Percentiles rank a stretch among this genome's conserved stretches.
These are phyloP conservation scores for Debaryomyces hansenii DNA, from an alignment of 805 yeast genomes.

Conservation along the genomic window DNA sequence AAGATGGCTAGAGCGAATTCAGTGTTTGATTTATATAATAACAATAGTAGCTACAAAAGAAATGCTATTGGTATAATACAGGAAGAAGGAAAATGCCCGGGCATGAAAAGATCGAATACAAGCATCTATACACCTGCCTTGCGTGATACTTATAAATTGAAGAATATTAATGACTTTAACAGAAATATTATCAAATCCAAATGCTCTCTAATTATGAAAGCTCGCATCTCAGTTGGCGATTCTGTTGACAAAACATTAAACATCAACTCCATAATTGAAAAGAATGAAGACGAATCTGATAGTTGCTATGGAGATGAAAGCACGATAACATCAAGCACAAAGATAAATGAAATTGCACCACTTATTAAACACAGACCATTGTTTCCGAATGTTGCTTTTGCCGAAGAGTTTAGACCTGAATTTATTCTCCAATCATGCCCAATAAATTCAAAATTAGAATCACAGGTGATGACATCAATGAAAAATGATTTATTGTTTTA, in stretches of 20 bases:
- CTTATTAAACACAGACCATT: constrained; percentile 20
- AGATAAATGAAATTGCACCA: constrained; percentile 1
- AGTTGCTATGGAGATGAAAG: constrained; percentile 9
- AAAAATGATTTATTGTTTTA: constrained; percentile 49
- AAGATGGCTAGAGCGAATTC: constrained; percentile 36
- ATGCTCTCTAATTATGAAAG: constrained; percentile 24
- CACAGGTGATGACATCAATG: constrained; percentile 50
- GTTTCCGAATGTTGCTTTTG: constrained; percentile 40
- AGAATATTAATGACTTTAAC: constrained; percentile 21
- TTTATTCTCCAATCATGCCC: constrained; percentile 58
- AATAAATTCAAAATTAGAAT: constrained; percentile 47
- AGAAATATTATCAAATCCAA: constrained; percentile 17
- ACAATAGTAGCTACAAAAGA: neutral
- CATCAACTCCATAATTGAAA: constrained; percentile 2
- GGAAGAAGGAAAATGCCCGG: constrained; percentile 8
- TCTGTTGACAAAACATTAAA: constrained; percentile 5
- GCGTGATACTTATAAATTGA: constrained; percentile 9
- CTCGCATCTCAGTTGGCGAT: neutral
- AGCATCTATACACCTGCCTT: constrained; percentile 22
- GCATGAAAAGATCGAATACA: constrained; percentile 21
- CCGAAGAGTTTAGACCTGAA: constrained; percentile 54
- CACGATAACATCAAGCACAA: constrained; percentile 9
- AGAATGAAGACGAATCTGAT: constrained; percentile 5
- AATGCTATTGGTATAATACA: neutral
- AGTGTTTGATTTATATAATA: constrained; percentile 27